Base-by-base conservation (phyloP, 768 basidiomycete species). In the Xanthoconium stramineum region DNA sequence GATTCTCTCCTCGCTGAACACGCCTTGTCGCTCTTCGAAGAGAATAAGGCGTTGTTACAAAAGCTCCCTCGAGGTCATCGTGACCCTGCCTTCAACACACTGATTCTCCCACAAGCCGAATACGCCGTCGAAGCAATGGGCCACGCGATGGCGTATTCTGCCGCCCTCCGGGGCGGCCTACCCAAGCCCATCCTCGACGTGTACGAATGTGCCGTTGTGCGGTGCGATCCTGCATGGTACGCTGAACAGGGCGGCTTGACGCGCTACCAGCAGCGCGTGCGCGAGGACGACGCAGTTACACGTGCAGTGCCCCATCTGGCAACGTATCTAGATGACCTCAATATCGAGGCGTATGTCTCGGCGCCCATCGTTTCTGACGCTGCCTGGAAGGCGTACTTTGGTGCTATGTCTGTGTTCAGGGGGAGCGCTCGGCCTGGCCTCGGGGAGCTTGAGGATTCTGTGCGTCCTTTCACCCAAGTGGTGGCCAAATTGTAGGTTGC, bases 121-220 rank as follows among this genome's bases (percentile, higher is more conserved):
- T 55, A 57, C 13, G 74, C 80, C 7, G 66, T 86, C 50, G 80
- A 83, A 70, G 80, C 84, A n/a, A 80, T 86, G 40, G 85, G 85
- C 5, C 82, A 85, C 62, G 80, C 83, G 15, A 72, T 83, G 40
- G 82, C 84, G 3, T 84, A 85, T 63, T 79, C 82, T 7, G 80
- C 80, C 17, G 84, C 77, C 17, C 55, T 78, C 43, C 69, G 71
- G 35, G 71, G 73, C 13, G 74, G 72, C 5, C 63, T 85, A 30
- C 78, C 79, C 3, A 69, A 73, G 59, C 73, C 76, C 17, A 74
- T 87, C 30, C 70, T 85, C 33, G 81, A 84, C 52, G 65, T 85
- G 9, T 86, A 82, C 64, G 82, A 80, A 62, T 77, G 76, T 51
- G 74, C 77, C 6, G 75, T n/a, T 12, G 36, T 50, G 24, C 53